phyloP scores from a whole-genome alignment of 345 rosid genomes.

The Sonneratia alba region DNA sequence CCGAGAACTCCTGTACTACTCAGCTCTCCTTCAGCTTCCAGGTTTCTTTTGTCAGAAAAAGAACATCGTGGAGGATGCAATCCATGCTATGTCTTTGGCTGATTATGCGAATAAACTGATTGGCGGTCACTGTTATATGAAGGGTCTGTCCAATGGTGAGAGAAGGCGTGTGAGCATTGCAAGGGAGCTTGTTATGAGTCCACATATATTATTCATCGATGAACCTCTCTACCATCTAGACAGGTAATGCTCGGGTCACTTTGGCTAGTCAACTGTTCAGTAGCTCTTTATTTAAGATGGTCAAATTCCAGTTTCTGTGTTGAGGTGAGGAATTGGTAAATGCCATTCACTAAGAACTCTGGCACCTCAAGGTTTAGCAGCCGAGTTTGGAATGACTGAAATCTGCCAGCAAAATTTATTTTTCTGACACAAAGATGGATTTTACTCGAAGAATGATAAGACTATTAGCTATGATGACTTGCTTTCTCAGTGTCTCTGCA shows the following conservation, averaged over 20 bases:
- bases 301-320: not conserved
- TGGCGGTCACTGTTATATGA: slow-evolving; percentile 95
- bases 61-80: slow-evolving; percentile 94
- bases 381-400: not conserved
- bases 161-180: slow-evolving; percentile 96
- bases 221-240: slow-evolving; percentile 99
- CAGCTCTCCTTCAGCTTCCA: slow-evolving; percentile 94
- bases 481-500: slow-evolving; percentile 70
- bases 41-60: slow-evolving; percentile 90
- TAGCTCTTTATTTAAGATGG: not conserved
- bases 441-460: not conserved
- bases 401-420: not conserved
- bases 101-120: slow-evolving; percentile 92
- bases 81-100: slow-evolving; percentile 85
- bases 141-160: slow-evolving; percentile 85
- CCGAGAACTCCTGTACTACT: slow-evolving; percentile 81
- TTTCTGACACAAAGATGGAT: not conserved
- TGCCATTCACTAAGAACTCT: not conserved
- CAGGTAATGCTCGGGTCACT: slow-evolving; percentile 30
- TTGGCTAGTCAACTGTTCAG: not conserved
- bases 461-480: not conserved
- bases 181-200: slow-evolving; percentile 97
- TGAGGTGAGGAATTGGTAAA: not conserved
- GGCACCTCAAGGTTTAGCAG: not conserved
- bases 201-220: slow-evolving; percentile 76